A percentile compares a stretch with the other conserved stretches of the same genome.
Conservation (phyloP, 345 rosid genomes). For the Gossypium mustelinum region DNA sequence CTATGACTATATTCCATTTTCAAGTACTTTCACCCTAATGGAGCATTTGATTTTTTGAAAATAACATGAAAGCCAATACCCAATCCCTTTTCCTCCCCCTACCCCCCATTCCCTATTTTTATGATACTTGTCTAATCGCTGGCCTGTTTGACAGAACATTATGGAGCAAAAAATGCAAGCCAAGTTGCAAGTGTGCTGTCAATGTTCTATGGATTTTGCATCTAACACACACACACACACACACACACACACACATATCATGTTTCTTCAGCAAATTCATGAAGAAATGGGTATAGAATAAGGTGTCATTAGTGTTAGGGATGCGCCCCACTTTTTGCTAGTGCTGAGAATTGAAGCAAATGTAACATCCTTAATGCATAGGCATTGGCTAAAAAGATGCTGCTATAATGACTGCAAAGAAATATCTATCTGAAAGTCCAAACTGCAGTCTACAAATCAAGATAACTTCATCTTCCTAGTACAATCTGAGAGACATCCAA, state of each 20-base stretch:
- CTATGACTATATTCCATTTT: neutral
- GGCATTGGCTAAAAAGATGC: neutral
- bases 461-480: neutral
- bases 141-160: neutral
- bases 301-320: neutral
- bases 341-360: neutral
- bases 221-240: neutral
- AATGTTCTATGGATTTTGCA: neutral
- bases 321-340: neutral
- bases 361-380: neutral
- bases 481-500: neutral
- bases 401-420: neutral
- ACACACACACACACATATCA: neutral
- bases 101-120: neutral
- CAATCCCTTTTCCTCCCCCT: neutral
- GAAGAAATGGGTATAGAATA: neutral
- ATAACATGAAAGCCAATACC: neutral
- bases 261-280: neutral
- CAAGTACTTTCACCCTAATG: neutral
- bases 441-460: neutral
- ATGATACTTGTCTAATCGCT: neutral
- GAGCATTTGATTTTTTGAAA: neutral
- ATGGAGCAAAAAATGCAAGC: neutral
- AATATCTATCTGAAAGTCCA: neutral
- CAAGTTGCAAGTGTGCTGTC: neutral